Conservation (phyloP, 139 green algal species). For the Coelastrella sp. region DNA sequence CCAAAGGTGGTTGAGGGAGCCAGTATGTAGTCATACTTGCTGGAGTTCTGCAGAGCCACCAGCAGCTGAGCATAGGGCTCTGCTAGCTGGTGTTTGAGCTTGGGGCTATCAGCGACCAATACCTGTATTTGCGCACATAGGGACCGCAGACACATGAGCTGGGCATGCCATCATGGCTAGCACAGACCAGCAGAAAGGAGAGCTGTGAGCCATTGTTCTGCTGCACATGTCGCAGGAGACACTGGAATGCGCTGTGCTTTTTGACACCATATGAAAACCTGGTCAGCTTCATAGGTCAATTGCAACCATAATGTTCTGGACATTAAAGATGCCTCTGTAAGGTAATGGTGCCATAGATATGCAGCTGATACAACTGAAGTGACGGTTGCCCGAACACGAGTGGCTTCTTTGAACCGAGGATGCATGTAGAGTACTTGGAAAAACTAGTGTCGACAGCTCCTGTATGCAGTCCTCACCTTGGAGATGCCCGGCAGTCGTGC, state of each 20-base stretch:
- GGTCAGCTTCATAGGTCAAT: too few species aligned
- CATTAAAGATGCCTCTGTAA: neutral
- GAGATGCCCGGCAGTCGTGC: slow-evolving; percentile 47
- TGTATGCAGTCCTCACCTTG: slow-evolving; percentile 46
- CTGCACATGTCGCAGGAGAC: too few species aligned
- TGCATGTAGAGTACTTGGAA: neutral
- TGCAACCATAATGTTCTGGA: too few species aligned
- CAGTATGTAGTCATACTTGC: slow-evolving; percentile 77
- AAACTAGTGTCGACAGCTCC: neutral
- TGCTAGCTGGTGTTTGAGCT: slow-evolving; percentile 71
- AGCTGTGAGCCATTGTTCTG: neutral
- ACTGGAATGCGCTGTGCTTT: too few species aligned
- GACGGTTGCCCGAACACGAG: neutral
- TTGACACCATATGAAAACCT: too few species aligned
- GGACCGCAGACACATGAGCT: neutral
- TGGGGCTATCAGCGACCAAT: slow-evolving; percentile 66
- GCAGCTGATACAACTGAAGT: neutral
- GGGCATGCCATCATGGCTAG: neutral
- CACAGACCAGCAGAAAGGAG: neutral
- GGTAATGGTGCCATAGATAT: neutral
- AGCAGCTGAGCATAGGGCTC: slow-evolving; percentile 62
- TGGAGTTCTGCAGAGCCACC: slow-evolving; percentile 50
- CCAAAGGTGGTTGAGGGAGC: slow-evolving; percentile 79
- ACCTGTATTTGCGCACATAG: slow-evolving; percentile 53
- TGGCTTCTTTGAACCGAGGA: neutral